Base-by-base conservation (phyloP, 345 rosid genomes). In the Brassica napus region DNA sequence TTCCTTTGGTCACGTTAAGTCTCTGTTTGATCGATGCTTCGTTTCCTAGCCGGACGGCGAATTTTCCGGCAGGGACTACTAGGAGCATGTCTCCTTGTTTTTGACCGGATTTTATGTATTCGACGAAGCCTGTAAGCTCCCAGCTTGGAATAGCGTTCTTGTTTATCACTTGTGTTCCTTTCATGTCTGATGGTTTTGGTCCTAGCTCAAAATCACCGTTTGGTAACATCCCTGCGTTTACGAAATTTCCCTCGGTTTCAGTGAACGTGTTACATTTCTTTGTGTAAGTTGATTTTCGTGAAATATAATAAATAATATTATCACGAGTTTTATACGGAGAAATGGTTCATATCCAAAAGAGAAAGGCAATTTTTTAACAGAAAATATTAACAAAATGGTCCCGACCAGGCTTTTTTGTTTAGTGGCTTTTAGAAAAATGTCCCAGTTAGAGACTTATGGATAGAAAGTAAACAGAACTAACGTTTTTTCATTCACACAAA, bases 41-140 rank as follows among this genome's bases (percentile, higher is more conserved):
- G 86, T 92, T 94, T 16, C 98, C 97, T 14, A 94, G 80, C 74
- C 98, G 77, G 2, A 89, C 89, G 0, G 97, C 97, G 69, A 82
- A 89, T 31, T 93, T 88, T 1, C 98, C 98, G 11, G 66, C 90
- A 0, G 97, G 98, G 35, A 94, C 98, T 1, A 94, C 89, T 4
- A 94, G 91, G 58, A 92, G 68, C 98, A 94, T 94, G 85, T 88
- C 98, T 11, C 98, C 97, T 82, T 94, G 98, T 80, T 88, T 94
- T 70, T 94, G 97, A 1, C 98, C 98, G 1, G 97, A 86, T 78
- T 82, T 88, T n/a, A 94, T 91, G 92, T 90, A 92, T 81, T 94
- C 97, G 6, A 94, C 90, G 62, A 84, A 88, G 3, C 98, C 98
- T 0, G 90, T 85, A n/a, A 88, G 77, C 69, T 88, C 93, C 98